Percentiles rank a stretch among this genome's conserved stretches.
These are phyloP conservation scores for Aspergillus sergii DNA, from an alignment of 2,329 filamentous ascomycete genomes.

Conservation along the genomic window DNA sequence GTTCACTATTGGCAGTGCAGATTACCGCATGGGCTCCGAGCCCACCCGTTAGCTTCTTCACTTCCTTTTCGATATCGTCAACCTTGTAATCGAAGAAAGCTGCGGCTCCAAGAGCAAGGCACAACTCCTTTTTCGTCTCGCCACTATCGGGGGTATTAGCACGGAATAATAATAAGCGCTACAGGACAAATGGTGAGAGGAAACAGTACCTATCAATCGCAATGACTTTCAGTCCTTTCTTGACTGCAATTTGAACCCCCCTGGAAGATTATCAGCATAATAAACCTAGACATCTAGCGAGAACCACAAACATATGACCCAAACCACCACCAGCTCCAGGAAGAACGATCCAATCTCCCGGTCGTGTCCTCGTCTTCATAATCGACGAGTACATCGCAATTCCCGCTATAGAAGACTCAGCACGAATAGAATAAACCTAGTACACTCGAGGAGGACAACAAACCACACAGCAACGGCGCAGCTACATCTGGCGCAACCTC, in stretches of 20 bases:
- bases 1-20: conserved; percentile 49
- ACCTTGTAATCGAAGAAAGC: conserved; percentile 38
- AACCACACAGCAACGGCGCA: conserved; percentile 42
- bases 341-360: conserved; percentile 40
- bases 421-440: neutral
- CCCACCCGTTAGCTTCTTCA: conserved; percentile 43
- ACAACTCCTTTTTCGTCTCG: conserved; percentile 37
- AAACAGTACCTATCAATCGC: conserved; percentile 38
- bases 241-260: conserved; percentile 41
- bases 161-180: neutral
- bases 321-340: conserved; percentile 42
- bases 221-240: conserved; percentile 39
- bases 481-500: conserved; percentile 35
- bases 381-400: conserved; percentile 45
- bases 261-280: conserved; percentile 18
- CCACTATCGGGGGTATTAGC: conserved; percentile 25
- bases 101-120: conserved; percentile 35
- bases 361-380: conserved; percentile 37
- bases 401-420: conserved; percentile 28
- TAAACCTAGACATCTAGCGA: neutral
- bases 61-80: conserved; percentile 43
- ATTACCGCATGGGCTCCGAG: conserved; percentile 52
- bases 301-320: conserved; percentile 38
- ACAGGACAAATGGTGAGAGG: neutral
- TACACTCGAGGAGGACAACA: conserved; percentile 4